Percentiles rank a stretch among this genome's conserved stretches.
These are phyloP conservation scores for Earliella scabrosa DNA, from an alignment of 1,284 basidiomycete genomes.

Conservation along the genomic window DNA sequence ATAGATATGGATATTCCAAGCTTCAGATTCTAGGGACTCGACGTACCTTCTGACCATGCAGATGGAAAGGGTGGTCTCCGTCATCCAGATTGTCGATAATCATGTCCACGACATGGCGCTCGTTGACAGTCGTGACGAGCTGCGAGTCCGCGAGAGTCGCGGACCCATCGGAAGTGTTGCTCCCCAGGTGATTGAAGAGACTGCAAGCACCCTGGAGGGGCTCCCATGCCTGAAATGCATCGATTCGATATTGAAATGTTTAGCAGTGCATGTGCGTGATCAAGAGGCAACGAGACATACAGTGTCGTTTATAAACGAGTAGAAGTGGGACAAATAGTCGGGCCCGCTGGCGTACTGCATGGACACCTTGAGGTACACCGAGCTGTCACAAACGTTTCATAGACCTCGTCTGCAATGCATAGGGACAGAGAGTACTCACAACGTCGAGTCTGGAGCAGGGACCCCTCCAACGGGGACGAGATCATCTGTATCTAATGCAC, in stretches of 20 bases:
- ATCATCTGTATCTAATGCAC: constrained; percentile 27
- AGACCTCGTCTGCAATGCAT: too few species aligned
- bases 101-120: constrained; percentile 36
- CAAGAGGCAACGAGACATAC: constrained; percentile 16
- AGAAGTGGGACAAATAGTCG: constrained; percentile 33
- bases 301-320: constrained; percentile 44
- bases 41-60: constrained; percentile 47
- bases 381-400: too few species aligned
- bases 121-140: constrained; percentile 36
- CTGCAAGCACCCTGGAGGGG: constrained; percentile 35
- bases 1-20: too few species aligned
- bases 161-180: constrained; percentile 23
- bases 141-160: constrained; percentile 29
- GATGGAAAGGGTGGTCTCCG: constrained; percentile 49
- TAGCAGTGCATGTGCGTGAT: too few species aligned
- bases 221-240: constrained; percentile 38
- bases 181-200: constrained; percentile 28
- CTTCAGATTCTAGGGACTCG: too few species aligned
- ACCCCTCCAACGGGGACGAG: constrained; percentile 33
- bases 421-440: constrained; percentile 21
- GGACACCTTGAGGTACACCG: constrained; percentile 34
- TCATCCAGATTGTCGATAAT: constrained; percentile 41
- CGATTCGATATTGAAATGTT: too few species aligned
- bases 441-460: constrained; percentile 26
- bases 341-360: constrained; percentile 39